Base-by-base conservation (phyloP, 2,329 filamentous ascomycete species). In the Periconia macrospinosa region DNA sequence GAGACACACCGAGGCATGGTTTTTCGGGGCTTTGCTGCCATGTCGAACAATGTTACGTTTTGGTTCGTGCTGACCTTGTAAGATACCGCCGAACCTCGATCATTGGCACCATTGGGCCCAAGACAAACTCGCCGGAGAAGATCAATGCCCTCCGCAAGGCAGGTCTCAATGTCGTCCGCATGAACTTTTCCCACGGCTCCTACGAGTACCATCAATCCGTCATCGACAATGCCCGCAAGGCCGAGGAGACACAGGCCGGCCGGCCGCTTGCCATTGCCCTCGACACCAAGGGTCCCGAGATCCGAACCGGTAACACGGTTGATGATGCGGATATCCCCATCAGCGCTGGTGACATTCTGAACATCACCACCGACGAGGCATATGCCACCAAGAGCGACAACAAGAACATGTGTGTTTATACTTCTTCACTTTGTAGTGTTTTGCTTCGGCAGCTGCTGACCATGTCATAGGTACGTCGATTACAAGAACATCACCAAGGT, bases 401-500 rank as follows among this genome's bases (percentile, higher is more conserved):
- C 68, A 85, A 92, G 80, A 96, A 96, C 83, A 96, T 99, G 94
- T 96, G 79, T 78, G 88, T 76, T 3, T 44, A 50, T n/a, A 27
- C 18, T 8, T 19, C 23, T 20, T 14, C 9, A 11, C 11, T 13
- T 13, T 27, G 23, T 27, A 8, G 23, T 27, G 23, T 27, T 27
- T 27, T 8, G 23, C 23, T 27, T 27, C 23, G 23, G 23, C 8
- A 27, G 46, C n/a, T n/a, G 11, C 33, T 37, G 15, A 37, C 33
- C 15, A n/a, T 40, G 33, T 20, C 8, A 5, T 45, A 93, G 90
- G 87, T 97, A 92, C 73, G 89, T 97, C 71, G 93, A 97, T 83
- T 97, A 99, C 85, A 95, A 96, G 87, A 99, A 99, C 84, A 97
- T 99, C 79, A 97, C 93, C 79, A 96, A 95, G 82, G 94, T 99